These are phyloP conservation scores for Nitzschia sp. DNA, from an alignment of 108 stramenopile genomes.

Conservation along the genomic window DNA sequence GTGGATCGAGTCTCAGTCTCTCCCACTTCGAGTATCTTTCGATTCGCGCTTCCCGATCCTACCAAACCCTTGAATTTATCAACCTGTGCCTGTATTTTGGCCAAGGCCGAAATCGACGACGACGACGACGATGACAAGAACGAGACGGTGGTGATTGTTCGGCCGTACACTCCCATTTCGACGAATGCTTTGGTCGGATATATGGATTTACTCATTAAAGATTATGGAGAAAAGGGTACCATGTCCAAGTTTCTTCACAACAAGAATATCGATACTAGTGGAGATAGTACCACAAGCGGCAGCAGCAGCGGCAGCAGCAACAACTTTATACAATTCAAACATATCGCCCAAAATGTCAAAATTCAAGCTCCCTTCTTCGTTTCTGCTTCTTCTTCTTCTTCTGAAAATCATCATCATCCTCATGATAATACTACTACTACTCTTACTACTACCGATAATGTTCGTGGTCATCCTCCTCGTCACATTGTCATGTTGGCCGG, in stretches of 20 bases:
- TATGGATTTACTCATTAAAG: constrained; percentile 92
- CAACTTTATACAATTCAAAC: constrained; percentile 73
- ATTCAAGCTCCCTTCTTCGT: constrained; percentile 83
- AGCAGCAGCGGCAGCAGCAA: too few species aligned
- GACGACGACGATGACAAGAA: constrained; percentile 39
- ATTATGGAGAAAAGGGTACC: constrained; percentile 63
- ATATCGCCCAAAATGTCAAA: constrained; percentile 87
- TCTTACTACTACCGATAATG: too few species aligned
- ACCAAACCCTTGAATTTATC: constrained; percentile 62
- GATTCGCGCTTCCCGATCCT: constrained; percentile 70
- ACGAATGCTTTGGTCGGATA: constrained; percentile 84
- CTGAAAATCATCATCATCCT: constrained; percentile 86
- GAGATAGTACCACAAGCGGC: too few species aligned
- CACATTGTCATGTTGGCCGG: constrained; percentile 94
- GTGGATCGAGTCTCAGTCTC: constrained; percentile 55
- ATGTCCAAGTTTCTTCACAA: constrained; percentile 67
- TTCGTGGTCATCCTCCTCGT: constrained; percentile 66
- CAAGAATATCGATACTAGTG: constrained; percentile 25
- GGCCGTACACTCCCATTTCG: constrained; percentile 96
- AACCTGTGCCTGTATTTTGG: constrained; percentile 92
- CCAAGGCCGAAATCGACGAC: constrained; percentile 52
- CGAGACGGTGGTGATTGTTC: too few species aligned
- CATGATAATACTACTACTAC: constrained; percentile 86
- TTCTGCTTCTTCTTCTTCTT: too few species aligned
- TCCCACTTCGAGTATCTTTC: constrained; percentile 61